Evolutionary conservation across 2,329 filamentous ascomycete genomes (phyloP).

Genomic region (Cladosporium sp.): DNA sequence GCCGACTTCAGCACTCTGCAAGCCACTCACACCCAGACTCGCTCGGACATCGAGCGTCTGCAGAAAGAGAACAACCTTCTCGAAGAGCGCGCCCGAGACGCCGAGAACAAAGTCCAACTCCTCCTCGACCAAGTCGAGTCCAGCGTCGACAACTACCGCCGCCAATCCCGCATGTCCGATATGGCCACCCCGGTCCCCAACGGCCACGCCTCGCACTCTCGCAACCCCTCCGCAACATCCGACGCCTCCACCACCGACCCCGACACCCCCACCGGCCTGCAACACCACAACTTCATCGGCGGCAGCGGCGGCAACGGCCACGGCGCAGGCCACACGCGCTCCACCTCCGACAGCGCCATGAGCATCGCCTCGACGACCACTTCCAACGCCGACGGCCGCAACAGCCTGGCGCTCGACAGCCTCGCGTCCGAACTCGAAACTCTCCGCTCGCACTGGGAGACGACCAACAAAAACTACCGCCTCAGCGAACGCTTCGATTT

Average conservation of each 20-base stretch:
- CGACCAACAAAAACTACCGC: slow-evolving; percentile 91
- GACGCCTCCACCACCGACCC: slow-evolving; percentile 38
- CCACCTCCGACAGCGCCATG: slow-evolving; percentile 60
- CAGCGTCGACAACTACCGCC: slow-evolving; percentile 90
- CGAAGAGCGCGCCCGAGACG: slow-evolving; percentile 80
- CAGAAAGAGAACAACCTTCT: slow-evolving; percentile 77
- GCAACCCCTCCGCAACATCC: neutral
- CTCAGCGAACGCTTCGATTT: slow-evolving; percentile 88
- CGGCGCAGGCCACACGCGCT: slow-evolving; percentile 45
- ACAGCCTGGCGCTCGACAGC: slow-evolving; percentile 63
- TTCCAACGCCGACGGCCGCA: slow-evolving; percentile 23
- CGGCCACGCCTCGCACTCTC: slow-evolving; percentile 15
- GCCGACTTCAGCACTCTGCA: slow-evolving; percentile 53
- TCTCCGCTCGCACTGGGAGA: slow-evolving; percentile 88
- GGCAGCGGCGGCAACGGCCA: slow-evolving; percentile 12
- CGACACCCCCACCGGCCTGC: slow-evolving; percentile 8
- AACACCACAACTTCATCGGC: slow-evolving; percentile 45
- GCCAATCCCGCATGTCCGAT: slow-evolving; percentile 55
- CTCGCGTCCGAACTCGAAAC: slow-evolving; percentile 90
- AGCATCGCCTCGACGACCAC: slow-evolving; percentile 46
- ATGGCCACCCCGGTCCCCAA: slow-evolving; percentile 28
- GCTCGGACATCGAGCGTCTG: slow-evolving; percentile 71
- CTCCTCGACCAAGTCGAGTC: slow-evolving; percentile 92
- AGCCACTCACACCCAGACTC: slow-evolving; percentile 39
- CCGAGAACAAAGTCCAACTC: slow-evolving; percentile 87